These are phyloP conservation scores for Nematodospora anomalae DNA, from an alignment of 1,139 yeast genomes.

Conservation along the genomic window DNA sequence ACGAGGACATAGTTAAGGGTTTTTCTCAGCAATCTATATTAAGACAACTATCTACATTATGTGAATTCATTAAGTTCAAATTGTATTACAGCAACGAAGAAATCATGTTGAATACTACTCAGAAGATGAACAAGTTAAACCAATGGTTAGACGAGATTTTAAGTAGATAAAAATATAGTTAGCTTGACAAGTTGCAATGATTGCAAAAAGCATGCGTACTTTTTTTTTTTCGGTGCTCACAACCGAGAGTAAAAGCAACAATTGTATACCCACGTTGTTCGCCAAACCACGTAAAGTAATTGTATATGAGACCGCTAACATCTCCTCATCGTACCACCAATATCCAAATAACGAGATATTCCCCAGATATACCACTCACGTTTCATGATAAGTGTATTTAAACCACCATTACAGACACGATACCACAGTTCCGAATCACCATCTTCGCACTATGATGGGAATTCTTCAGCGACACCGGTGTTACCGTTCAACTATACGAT, in stretches of 20 bases:
- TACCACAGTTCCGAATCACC: constrained; percentile 3
- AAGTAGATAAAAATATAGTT: constrained; percentile 6
- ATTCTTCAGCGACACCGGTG: constrained; percentile 11
- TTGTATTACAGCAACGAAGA: constrained; percentile 17
- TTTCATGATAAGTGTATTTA: constrained; percentile 17
- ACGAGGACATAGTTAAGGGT: constrained; percentile 11
- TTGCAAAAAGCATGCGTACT: neutral
- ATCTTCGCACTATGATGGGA: constrained; percentile 12
- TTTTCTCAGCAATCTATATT: constrained; percentile 18
- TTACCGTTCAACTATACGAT: constrained; percentile 19
- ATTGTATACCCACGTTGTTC: too few species aligned
- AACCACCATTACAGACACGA: constrained; percentile 8
- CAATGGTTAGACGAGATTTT: constrained; percentile 23
- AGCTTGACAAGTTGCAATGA: neutral
- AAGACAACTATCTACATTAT: constrained; percentile 18
- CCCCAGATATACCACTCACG: too few species aligned
- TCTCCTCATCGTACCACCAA: too few species aligned
- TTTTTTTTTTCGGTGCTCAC: too few species aligned
- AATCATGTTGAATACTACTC: constrained; percentile 17
- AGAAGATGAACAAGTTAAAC: constrained; percentile 21
- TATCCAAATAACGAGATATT: too few species aligned
- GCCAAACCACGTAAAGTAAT: too few species aligned
- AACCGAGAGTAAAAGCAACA: too few species aligned
- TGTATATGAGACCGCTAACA: too few species aligned
- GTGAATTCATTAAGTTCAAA: constrained; percentile 22